Percentiles rank a stretch among this genome's conserved stretches.
Conservation (phyloP, 2,329 filamentous ascomycete genomes). For the Nannizziopsis arthrosporioides region DNA sequence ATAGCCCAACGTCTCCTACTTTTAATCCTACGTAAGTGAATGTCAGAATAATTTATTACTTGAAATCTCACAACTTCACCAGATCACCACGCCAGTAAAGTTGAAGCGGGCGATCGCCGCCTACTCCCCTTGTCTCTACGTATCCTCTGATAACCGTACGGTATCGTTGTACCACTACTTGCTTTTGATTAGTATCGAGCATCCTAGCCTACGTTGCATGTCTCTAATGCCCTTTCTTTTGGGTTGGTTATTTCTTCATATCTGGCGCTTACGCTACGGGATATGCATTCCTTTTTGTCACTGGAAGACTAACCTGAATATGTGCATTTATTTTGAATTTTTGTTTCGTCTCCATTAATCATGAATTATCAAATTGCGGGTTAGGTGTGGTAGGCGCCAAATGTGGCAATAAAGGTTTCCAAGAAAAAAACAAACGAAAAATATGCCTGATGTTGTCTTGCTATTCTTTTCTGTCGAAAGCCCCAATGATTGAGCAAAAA, state of each 20-base stretch:
- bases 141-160: conserved; percentile 14
- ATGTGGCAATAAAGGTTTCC: too few relatives aligned
- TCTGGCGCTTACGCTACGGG: conserved; percentile 12
- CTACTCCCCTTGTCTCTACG: conserved; percentile 2
- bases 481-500: conserved; percentile 16
- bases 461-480: conserved; percentile 18
- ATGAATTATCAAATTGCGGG: background rate
- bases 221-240: conserved; percentile 3
- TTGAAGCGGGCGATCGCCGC: background rate
- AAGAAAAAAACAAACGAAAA: conserved; percentile 18
- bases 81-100: conserved; percentile 35
- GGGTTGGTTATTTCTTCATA: conserved; percentile 13
- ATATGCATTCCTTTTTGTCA: conserved; percentile 3
- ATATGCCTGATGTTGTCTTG: conserved; percentile 4
- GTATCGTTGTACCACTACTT: conserved; percentile 31
- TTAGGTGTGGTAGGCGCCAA: background rate
- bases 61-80: background rate
- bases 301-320: conserved; percentile 11
- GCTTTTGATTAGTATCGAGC: conserved; percentile 14
- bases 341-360: background rate
- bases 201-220: conserved; percentile 3
- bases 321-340: conserved; percentile 2
- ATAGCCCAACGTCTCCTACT: conserved; percentile 35
- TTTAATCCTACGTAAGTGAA: conserved; percentile 34
- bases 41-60: background rate